Evolutionary conservation across 140 eudicot species (phyloP).

Genomic region (Erigeron philadelphicus): DNA sequence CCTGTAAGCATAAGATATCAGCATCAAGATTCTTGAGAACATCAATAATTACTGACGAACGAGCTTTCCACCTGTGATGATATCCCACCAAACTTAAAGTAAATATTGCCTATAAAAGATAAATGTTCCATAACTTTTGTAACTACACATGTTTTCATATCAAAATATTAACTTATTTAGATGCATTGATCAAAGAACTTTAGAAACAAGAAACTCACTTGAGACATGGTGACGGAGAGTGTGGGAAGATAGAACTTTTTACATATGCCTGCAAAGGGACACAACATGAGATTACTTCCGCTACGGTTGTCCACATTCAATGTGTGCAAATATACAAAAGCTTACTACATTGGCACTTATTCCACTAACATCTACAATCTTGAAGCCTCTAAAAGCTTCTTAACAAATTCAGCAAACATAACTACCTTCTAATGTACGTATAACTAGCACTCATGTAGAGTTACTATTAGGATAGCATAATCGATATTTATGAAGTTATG

Average conservation of each 20-base stretch:
- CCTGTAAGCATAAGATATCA: slow-evolving; percentile 96
- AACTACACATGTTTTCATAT: neutral
- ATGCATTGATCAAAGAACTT: slow-evolving; percentile 1
- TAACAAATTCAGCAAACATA: no score
- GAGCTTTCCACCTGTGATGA: slow-evolving; percentile 77
- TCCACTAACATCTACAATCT: no score
- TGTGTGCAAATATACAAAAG: no score
- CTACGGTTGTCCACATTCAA: neutral
- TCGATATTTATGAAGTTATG: no score
- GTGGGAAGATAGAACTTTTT: slow-evolving; percentile 72
- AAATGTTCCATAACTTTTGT: neutral
- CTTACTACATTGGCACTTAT: no score
- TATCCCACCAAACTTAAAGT: slow-evolving; percentile 9
- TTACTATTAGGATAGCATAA: no score
- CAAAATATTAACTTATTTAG: slow-evolving; percentile 8
- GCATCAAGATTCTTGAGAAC: slow-evolving; percentile 60
- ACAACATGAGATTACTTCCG: neutral
- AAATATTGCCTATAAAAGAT: slow-evolving; percentile 6
- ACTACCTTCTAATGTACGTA: no score
- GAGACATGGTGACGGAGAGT: slow-evolving; percentile 83
- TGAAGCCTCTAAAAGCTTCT: no score
- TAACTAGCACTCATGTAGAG: no score
- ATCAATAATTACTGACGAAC: slow-evolving; percentile 60
- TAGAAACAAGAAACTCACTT: slow-evolving; percentile 42
- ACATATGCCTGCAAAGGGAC: slow-evolving; percentile 62